Evolutionary conservation across 23 red algal species (phyloP).

Genomic region (Gracilaria caudata): DNA sequence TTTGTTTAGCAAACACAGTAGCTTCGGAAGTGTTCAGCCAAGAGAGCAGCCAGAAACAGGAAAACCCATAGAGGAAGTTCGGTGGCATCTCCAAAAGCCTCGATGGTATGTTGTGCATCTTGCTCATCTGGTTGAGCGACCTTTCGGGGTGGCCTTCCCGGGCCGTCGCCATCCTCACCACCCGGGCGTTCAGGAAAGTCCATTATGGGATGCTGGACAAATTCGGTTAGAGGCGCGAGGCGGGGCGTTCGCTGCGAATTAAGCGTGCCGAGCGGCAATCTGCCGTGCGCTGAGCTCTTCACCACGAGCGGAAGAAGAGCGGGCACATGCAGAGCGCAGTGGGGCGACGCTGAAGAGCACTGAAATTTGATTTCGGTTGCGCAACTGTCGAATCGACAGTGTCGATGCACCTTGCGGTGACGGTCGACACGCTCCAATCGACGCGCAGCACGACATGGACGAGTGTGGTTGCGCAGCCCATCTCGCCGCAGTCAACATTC

Average conservation of each 20-base stretch:
- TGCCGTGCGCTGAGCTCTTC: too few relatives aligned
- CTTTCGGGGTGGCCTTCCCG: slow-evolving; percentile 41
- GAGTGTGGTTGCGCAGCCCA: too few relatives aligned
- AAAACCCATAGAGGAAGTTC: slow-evolving; percentile 56
- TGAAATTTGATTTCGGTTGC: too few relatives aligned
- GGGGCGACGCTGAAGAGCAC: too few relatives aligned
- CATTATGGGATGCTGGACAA: not conserved
- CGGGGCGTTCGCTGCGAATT: not conserved
- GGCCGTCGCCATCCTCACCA: slow-evolving; percentile 42
- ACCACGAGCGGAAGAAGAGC: too few relatives aligned
- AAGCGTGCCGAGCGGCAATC: too few relatives aligned
- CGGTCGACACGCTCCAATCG: too few relatives aligned
- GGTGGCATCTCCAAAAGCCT: slow-evolving; percentile 46
- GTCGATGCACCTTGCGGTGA: too few relatives aligned
- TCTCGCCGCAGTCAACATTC: not conserved
- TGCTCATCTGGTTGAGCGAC: slow-evolving; percentile 1
- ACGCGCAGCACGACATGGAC: too few relatives aligned
- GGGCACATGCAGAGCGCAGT: too few relatives aligned
- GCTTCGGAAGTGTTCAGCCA: slow-evolving; percentile 54
- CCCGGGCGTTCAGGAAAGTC: slow-evolving; percentile 50
- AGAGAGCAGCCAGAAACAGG: slow-evolving; percentile 52
- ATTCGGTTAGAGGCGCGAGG: not conserved
- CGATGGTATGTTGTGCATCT: slow-evolving; percentile 30
- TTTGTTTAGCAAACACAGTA: slow-evolving; percentile 26
- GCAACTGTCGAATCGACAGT: too few relatives aligned